Evolutionary conservation across 495 filamentous ascomycete species (phyloP).

Genomic region (Hypomontagnella submonticulosa): DNA sequence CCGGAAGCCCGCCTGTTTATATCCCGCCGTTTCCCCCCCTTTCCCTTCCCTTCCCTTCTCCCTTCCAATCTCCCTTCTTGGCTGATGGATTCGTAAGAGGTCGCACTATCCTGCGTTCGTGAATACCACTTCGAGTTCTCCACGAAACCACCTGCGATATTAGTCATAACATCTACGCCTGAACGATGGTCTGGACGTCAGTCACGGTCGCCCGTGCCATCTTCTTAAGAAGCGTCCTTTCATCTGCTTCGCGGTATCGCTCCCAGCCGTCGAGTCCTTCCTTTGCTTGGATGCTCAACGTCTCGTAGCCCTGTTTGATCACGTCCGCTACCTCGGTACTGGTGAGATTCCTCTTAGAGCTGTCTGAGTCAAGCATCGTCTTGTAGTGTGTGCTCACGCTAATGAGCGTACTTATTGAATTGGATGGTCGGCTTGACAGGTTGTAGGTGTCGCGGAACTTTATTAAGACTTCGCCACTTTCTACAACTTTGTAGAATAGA

Average conservation of each 20-base stretch:
- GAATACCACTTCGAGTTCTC: not conserved
- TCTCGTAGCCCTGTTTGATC: constrained; percentile 96
- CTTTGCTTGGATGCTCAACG: constrained; percentile 83
- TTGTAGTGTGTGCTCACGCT: constrained; percentile 89
- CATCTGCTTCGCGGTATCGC: constrained; percentile 79
- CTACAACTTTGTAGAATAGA: constrained; percentile 97
- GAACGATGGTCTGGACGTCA: constrained; percentile 67
- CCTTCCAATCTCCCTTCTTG: no score
- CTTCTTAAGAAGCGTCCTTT: constrained; percentile 82
- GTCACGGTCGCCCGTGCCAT: constrained; percentile 80
- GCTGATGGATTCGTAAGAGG: no score
- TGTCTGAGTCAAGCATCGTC: constrained; percentile 74
- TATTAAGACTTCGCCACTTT: constrained; percentile 83
- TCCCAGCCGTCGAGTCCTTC: constrained; percentile 86
- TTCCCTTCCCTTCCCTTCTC: no score
- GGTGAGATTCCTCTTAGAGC: constrained; percentile 71
- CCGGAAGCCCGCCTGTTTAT: no score
- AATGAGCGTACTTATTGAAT: constrained; percentile 84
- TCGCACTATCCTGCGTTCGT: not conserved
- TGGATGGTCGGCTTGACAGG: constrained; percentile 62
- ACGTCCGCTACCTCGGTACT: constrained; percentile 87
- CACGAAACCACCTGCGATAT: not conserved
- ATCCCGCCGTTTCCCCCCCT: no score
- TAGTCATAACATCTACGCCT: constrained; percentile 38
- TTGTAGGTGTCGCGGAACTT: constrained; percentile 84